Evolutionary conservation across 2,329 filamentous ascomycete species (phyloP).

Genomic region (Raffaelea deltoideospora): DNA sequence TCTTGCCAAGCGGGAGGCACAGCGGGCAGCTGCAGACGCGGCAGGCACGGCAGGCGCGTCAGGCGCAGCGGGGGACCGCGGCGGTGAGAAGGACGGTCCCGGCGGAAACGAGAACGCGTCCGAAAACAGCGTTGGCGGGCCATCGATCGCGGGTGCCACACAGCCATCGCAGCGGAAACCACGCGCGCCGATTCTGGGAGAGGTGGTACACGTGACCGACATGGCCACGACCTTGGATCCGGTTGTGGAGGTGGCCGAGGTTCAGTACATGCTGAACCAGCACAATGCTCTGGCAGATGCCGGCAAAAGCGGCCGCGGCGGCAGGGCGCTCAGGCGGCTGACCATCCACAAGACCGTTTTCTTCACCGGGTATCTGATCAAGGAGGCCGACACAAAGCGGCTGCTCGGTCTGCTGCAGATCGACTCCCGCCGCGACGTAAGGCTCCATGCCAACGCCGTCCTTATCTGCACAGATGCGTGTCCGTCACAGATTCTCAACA

Average conservation of each 20-base stretch:
- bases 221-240: constrained; percentile 60
- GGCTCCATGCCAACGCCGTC: constrained; percentile 76
- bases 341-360: constrained; percentile 76
- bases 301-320: constrained; percentile 26
- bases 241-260: constrained; percentile 62
- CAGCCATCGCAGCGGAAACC: not conserved
- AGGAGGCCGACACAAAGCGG: constrained; percentile 52
- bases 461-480: constrained; percentile 73
- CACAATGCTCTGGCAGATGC: constrained; percentile 56
- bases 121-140: no score
- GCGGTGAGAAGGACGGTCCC: no score
- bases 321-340: constrained; percentile 25
- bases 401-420: constrained; percentile 56
- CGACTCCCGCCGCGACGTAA: constrained; percentile 49
- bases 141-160: no score
- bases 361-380: constrained; percentile 84
- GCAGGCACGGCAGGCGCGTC: no score
- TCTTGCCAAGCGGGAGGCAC: constrained; percentile 15
- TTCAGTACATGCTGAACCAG: constrained; percentile 77
- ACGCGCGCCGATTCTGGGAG: constrained; percentile 52
- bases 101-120: no score
- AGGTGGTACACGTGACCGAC: constrained; percentile 79
- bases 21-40: not conserved
- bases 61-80: no score
- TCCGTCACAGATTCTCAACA: constrained; percentile 56